Conservation (phyloP, 116 monocot genomes). For the Iris pallida region DNA sequence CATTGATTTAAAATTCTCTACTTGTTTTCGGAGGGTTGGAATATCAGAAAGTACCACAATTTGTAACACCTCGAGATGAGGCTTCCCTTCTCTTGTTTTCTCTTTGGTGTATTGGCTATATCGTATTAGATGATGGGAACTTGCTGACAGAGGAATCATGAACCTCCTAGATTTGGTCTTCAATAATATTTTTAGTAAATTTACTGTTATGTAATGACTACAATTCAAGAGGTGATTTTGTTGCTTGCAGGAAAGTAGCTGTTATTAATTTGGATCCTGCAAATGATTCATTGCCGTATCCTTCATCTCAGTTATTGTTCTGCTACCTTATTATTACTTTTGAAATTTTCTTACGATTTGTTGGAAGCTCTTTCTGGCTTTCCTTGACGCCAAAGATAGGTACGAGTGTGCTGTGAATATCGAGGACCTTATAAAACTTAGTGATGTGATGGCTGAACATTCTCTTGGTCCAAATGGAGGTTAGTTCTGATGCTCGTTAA, state of each 20-base stretch:
- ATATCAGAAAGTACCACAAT: no score
- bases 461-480: constrained; percentile 99
- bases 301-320: constrained; percentile 8
- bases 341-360: background rate
- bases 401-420: constrained; percentile 97
- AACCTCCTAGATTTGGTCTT: no score
- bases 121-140: no score
- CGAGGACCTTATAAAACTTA: constrained; percentile 89
- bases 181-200: no score
- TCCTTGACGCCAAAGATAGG: constrained; percentile 44
- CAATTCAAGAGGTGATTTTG: no score
- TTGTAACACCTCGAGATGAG: no score
- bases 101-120: no score
- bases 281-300: constrained; percentile 96
- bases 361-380: background rate
- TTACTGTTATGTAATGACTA: no score
- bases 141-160: no score
- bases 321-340: background rate
- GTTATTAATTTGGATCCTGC: constrained; percentile 97
- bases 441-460: constrained; percentile 90
- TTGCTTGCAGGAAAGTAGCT: constrained; percentile 83
- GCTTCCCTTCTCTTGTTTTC: no score
- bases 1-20: no score
- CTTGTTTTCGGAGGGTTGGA: no score
- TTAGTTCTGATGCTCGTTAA: constrained; percentile 7